A percentile compares a stretch with the other conserved stretches of the same genome.
These are phyloP conservation scores for Musa beccarii DNA, from an alignment of 176 grass and related monocot species.

Conservation along the genomic window DNA sequence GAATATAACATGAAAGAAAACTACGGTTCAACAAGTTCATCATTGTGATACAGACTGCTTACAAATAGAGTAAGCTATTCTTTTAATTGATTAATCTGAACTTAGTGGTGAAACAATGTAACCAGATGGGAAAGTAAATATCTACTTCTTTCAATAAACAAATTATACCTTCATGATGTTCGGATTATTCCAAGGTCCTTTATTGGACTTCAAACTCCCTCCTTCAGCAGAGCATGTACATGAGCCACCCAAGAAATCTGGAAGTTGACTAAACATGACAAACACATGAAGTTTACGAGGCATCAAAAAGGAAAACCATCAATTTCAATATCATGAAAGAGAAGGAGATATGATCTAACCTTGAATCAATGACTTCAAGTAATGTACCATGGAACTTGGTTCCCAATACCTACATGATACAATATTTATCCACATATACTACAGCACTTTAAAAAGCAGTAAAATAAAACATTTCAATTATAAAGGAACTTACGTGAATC, in stretches of 20 bases:
- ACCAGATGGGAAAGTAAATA: neutral
- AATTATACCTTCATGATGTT: conserved; percentile 66
- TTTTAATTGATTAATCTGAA: too few relatives aligned
- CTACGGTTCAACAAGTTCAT: neutral
- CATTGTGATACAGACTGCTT: neutral
- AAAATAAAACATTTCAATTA: conserved; percentile 16
- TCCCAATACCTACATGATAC: conserved; percentile 63
- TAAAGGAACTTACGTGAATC: conserved; percentile 56
- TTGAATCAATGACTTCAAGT: conserved; percentile 81
- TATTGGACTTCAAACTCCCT: conserved; percentile 80
- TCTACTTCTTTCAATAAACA: neutral
- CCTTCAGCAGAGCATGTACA: conserved; percentile 64
- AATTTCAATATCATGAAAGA: conserved; percentile 1
- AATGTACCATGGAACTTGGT: conserved; percentile 79
- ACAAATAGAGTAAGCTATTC: too few relatives aligned
- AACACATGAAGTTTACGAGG: conserved; percentile 6
- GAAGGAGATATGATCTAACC: conserved; percentile 19
- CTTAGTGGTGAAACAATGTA: neutral
- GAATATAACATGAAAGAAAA: too few relatives aligned
- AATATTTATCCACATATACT: conserved; percentile 6
- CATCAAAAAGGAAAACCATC: neutral
- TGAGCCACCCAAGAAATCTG: conserved; percentile 83
- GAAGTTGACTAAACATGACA: conserved; percentile 61
- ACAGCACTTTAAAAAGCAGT: neutral
- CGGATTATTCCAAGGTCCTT: conserved; percentile 92